A percentile compares a stretch with the other conserved stretches of the same genome.
Evolutionary conservation across 345 rosid species (phyloP).

Genomic region (Brassica rapa): DNA sequence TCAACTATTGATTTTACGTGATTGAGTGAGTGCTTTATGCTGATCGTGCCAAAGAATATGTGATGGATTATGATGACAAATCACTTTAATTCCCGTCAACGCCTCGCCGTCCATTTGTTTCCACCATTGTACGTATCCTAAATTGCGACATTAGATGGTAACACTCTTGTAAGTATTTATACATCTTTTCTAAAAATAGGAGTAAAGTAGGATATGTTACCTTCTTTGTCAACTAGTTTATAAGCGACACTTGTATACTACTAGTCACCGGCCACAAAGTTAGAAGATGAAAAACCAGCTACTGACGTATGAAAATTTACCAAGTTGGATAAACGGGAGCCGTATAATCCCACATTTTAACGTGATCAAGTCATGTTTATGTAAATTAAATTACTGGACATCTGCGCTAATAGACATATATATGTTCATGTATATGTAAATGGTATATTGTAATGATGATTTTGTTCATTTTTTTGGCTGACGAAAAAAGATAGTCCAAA

Average conservation of each 20-base stretch:
- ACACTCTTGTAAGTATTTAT: neutral
- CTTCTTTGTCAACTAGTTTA: neutral
- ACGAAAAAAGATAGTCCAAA: neutral
- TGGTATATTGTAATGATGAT: neutral
- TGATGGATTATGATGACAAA: conserved; percentile 1
- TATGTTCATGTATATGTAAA: neutral
- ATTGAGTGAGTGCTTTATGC: neutral
- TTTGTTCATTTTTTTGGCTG: neutral
- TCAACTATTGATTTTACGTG: neutral
- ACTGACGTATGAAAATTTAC: neutral
- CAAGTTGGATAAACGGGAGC: neutral
- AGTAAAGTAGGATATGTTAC: neutral
- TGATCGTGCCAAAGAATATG: conserved; percentile 12
- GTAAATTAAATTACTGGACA: neutral
- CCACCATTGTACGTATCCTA: conserved; percentile 1
- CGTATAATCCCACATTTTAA: neutral
- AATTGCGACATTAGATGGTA: conserved; percentile 8
- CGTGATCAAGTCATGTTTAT: neutral
- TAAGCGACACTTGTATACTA: neutral
- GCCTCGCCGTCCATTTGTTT: conserved; percentile 1
- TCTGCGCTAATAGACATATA: neutral
- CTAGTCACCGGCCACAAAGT: conserved; percentile 11
- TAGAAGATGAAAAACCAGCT: neutral
- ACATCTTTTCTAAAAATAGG: neutral
- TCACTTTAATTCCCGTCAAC: conserved; percentile 1